phyloP scores from a whole-genome alignment of 169 alveolate genomes.

The Theileria sp. region DNA sequence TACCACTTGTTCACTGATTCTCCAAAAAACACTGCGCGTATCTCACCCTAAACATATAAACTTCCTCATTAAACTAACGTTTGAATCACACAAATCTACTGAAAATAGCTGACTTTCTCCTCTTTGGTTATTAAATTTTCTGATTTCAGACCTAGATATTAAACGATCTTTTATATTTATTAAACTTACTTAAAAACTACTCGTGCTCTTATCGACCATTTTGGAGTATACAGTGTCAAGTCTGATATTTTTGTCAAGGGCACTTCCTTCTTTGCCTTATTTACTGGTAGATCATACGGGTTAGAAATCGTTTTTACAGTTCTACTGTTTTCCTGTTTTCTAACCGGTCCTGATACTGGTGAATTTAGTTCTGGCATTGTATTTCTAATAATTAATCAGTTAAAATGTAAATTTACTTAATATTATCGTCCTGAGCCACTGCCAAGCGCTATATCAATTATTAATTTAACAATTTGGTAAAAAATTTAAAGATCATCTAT shows the following conservation, averaged over 20 bases:
- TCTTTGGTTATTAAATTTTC: slow-evolving; percentile 64
- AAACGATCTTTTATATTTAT: not conserved
- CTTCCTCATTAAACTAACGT: slow-evolving; percentile 17
- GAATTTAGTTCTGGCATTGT: not conserved
- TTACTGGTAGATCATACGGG: slow-evolving; percentile 15
- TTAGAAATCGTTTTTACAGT: slow-evolving; percentile 10
- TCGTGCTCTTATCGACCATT: slow-evolving; percentile 61
- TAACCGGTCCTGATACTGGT: slow-evolving; percentile 17
- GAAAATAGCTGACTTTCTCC: slow-evolving; percentile 66
- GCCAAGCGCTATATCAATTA: not conserved
- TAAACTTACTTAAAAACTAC: slow-evolving; percentile 35
- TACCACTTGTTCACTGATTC: slow-evolving; percentile 80
- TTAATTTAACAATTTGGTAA: not conserved
- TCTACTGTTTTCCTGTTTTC: slow-evolving; percentile 26
- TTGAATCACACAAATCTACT: slow-evolving; percentile 55
- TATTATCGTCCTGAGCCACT: not conserved
- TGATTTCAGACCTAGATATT: slow-evolving; percentile 28
- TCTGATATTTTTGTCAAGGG: slow-evolving; percentile 42
- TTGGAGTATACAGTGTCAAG: slow-evolving; percentile 61
- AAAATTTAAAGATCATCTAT: not conserved
- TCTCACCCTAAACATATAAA: slow-evolving; percentile 51
- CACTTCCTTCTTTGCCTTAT: not conserved
- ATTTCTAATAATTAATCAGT: not conserved
- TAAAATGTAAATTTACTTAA: not conserved
- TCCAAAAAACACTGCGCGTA: slow-evolving; percentile 73